Base-by-base conservation (phyloP, 176 grass and related monocot genomes). In the Typha latifolia region DNA sequence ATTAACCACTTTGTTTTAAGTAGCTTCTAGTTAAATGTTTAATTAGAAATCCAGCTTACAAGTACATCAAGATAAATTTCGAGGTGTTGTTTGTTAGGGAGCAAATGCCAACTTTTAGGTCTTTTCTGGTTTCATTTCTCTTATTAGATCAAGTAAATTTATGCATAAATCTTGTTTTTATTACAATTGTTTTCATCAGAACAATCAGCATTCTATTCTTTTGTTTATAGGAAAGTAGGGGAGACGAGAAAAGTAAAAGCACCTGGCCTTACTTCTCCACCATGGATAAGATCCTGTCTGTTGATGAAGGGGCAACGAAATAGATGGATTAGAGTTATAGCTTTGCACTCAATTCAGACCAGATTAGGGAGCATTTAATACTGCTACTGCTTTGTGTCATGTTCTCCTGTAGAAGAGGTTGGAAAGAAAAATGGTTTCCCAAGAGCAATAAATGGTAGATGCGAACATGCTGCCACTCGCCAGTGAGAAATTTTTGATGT, bases 161-260 rank as follows among this genome's bases (percentile, higher is more conserved):
- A 69, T 32, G 47, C 52, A 6, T 21, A 22, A 14, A 37, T 15
- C 49, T 2, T 49, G 62, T 76, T 16, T 16, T 73, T 66, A 24
- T 47, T 19, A 62, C 22, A 14, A 4, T n/a, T 27, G 31, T 15
- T 27, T 63, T 49, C 12, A 14, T 23, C 3, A 51, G 5, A n/a
- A 20, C 24, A 59, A 49, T 66, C 49, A 19, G 47, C 22, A 76
- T 59, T 62, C 14, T 53, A 43, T 83, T 63, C 14, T 37, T 27
- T 67, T 66, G 34, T 26, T 49, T 64, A 55, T 82, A 96, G 94
- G 89, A 87, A 71, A 81, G 81, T 80, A 99, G 85, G 71, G 84
- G 74, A 59, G 74, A 99, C 20, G 84, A 81, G 65, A 78, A 93
- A 31, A 85, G 9, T 71, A 84, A 61, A 74, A 89, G 77, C 74